A percentile compares a stretch with the other conserved stretches of the same genome.
Conservation (phyloP, 345 rosid genomes). For the Angophora floribunda region DNA sequence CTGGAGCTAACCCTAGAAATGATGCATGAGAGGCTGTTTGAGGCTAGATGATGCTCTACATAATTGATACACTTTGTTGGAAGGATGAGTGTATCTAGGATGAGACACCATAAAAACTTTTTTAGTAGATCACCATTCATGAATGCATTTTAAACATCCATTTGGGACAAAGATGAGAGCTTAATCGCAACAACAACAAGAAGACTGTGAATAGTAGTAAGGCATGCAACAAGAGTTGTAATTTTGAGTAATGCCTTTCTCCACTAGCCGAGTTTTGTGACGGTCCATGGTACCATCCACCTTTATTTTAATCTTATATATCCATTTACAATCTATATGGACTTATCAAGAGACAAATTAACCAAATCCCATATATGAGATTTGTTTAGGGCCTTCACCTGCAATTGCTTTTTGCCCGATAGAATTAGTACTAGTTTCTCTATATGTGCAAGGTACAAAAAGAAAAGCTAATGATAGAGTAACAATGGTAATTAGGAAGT, state of each 20-base stretch:
- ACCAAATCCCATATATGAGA: not conserved
- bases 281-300: not conserved
- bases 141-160: not conserved
- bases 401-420: not conserved
- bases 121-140: not conserved
- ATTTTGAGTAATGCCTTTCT: not conserved
- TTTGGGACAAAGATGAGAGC: not conserved
- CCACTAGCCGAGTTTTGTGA: not conserved
- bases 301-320: not conserved
- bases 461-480: not conserved
- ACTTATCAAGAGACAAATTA: not conserved
- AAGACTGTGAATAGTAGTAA: not conserved
- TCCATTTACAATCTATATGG: not conserved
- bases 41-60: not conserved
- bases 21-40: not conserved
- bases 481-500: not conserved
- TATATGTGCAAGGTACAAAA: not conserved
- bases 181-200: not conserved
- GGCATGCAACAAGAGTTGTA: not conserved
- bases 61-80: not conserved
- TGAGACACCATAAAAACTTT: not conserved
- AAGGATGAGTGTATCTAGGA: not conserved
- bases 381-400: not conserved
- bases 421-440: not conserved
- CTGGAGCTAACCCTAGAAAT: not conserved